Evolutionary conservation across 164 flowering plant genomes (phyloP), one percentile per base, ranked within the genome.

Genomic region (Chloranthus sessilifolius): DNA sequence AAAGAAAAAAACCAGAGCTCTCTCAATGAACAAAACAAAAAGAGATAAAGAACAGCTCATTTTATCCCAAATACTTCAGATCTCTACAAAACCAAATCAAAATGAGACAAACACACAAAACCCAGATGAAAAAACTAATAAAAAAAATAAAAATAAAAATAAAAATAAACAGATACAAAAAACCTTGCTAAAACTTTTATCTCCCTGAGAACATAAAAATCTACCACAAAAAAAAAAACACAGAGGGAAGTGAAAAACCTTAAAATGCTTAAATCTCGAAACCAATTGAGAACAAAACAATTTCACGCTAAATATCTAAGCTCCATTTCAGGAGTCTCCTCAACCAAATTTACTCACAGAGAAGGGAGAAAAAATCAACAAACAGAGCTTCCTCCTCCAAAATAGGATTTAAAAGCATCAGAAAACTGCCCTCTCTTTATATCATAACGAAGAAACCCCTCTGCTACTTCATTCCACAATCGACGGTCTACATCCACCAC

Each of bases 321-420:
- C 62, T 55, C 61, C 36, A n/a, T 33, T 53, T 43, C 40, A 38
- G 40, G 31, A 43, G 14, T 16, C 39, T 44, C 50, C 47, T 46
- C 42, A 47, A 58, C 54, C 41, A 59, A 50, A 25, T n/a, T 29
- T 55, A 46, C 47, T 46, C 46, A 12, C 31, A 43, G 26, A 49
- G 55, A 61, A 53, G 64, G 65, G n/a, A n/a, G n/a, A n/a, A 68
- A 61, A 62, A 49, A 55, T 58, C 68, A 63, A 68, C n/a, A n/a
- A n/a, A n/a, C n/a, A n/a, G n/a, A 55, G 66, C 62, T 50, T 63
- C 51, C 61, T 23, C 47, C 50, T 43, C 30, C 39, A 25, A 50
- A 39, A 29, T 28, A 23, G 45, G 35, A 39, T 29, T 17, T 46
- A 59, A 38, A 56, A 56, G 40, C 61, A 38, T 52, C 63, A 24